Base-by-base conservation (phyloP, 306 rosid species). In the Rosa chinensis region DNA sequence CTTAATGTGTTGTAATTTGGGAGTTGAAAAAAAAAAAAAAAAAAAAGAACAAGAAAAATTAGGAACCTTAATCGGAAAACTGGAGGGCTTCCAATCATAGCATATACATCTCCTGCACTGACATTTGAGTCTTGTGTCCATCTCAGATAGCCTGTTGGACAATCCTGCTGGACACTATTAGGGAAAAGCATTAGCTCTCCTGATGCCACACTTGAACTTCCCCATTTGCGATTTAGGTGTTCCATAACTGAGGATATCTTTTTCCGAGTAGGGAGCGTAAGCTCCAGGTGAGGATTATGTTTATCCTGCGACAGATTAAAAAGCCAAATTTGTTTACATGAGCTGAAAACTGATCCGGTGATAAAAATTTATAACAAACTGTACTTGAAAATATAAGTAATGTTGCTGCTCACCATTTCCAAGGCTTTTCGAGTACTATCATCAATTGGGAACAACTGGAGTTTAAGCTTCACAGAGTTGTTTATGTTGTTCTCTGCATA, bases 211-310 rank as follows among this genome's bases (percentile, higher is more conserved):
- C 88, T 91, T 16, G 99, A 93, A 84, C 77, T 89, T 21, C 99
- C 99, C 99, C 99, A 95, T 84, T 95, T 95, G 67, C 98, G 96
- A 84, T 86, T 91, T 77, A 95, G 91, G 86, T 93, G 99, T 73
- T 95, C 99, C 79, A 93, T 84, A 81, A 95, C 89, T 74, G 99
- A 95, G 72, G 99, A 95, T 85, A 95, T 91, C 89, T 84, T 95
- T 89, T 95, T 95, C 69, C 98, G 90, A 62, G 87, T 83, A 78
- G 96, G 88, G 81, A 95, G 94, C 49, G 98, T 95, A 56, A 95
- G 99, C 90, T 95, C 99, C 85, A 95, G 85, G 87, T 86, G 82
- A 52, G 99, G 99, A 87, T 95, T 95, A 82, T 89, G 97, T 78
- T 90, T 95, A 82, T 93, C 99, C 99, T 95, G 84, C 18, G 73